Evolutionary conservation across 164 flowering plant genomes (phyloP).

Genomic region (Vitis rupestris): DNA sequence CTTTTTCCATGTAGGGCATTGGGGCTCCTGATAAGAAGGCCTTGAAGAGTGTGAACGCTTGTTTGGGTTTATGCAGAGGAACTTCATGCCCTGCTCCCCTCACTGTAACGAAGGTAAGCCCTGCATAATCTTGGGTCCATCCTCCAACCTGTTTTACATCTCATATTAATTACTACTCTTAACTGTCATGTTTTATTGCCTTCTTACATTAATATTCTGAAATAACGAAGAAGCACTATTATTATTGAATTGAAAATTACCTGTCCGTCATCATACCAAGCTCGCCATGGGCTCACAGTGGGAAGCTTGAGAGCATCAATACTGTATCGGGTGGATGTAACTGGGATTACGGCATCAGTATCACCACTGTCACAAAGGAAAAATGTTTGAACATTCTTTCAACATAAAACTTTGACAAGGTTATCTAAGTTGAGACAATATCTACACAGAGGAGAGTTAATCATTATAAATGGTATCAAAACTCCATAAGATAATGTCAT

Average conservation of each 20-base stretch:
- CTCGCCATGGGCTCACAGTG: conserved; percentile 67
- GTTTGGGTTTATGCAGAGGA: conserved; percentile 72
- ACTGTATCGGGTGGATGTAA: conserved; percentile 83
- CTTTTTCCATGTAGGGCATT: conserved; percentile 41
- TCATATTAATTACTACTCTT: no score
- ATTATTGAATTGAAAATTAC: conserved; percentile 27
- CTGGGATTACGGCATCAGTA: conserved; percentile 90
- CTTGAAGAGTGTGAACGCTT: conserved; percentile 62
- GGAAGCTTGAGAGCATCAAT: conserved; percentile 85
- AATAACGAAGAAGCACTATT: no score
- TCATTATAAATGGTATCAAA: no score
- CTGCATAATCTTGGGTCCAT: conserved; percentile 78
- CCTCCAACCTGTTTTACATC: conserved; percentile 76
- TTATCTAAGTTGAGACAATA: no score
- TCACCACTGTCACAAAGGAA: conserved; percentile 64
- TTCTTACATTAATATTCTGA: no score
- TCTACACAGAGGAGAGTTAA: no score
- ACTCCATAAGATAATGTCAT: no score
- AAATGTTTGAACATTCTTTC: not conserved
- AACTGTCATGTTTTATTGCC: no score
- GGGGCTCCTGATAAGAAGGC: conserved; percentile 65
- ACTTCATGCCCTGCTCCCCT: conserved; percentile 99
- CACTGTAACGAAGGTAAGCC: conserved; percentile 74
- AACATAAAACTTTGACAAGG: no score
- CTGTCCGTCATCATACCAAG: conserved; percentile 97